These are phyloP conservation scores for Medicago ruthenica DNA, from an alignment of 306 rosid genomes.

Conservation along the genomic window DNA sequence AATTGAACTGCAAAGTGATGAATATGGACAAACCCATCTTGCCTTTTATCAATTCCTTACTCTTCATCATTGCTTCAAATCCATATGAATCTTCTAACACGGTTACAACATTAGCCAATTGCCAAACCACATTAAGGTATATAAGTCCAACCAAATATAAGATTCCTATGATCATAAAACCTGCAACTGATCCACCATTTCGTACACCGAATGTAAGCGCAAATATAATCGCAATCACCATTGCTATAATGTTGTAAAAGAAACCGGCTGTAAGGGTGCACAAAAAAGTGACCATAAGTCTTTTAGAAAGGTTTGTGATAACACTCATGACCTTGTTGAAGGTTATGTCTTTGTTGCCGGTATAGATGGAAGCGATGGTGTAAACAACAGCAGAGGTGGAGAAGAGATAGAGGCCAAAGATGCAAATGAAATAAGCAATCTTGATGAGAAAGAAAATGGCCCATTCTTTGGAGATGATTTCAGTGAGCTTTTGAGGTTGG, in stretches of 20 bases:
- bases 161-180: background rate
- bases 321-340: slow-evolving; percentile 53
- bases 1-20: slow-evolving; percentile 20
- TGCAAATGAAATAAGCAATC: slow-evolving; percentile 31
- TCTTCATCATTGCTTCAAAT: slow-evolving; percentile 61
- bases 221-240: background rate
- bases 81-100: slow-evolving; percentile 67
- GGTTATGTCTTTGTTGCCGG: slow-evolving; percentile 40
- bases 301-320: slow-evolving; percentile 57
- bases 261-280: slow-evolving; percentile 47
- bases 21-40: slow-evolving; percentile 50
- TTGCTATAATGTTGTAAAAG: slow-evolving; percentile 36
- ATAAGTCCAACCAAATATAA: slow-evolving; percentile 51
- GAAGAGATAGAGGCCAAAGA: slow-evolving; percentile 50
- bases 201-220: background rate
- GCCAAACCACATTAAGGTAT: slow-evolving; percentile 61
- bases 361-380: slow-evolving; percentile 55
- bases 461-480: slow-evolving; percentile 39
- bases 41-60: slow-evolving; percentile 60
- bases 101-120: slow-evolving; percentile 60
- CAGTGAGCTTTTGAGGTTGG: slow-evolving; percentile 18
- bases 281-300: slow-evolving; percentile 57
- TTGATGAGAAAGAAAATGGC: slow-evolving; percentile 42
- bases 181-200: accelerated
- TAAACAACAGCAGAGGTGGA: slow-evolving; percentile 59